Conservation (phyloP, 2,329 filamentous ascomycete species). For the Lachnum nothofagi region DNA sequence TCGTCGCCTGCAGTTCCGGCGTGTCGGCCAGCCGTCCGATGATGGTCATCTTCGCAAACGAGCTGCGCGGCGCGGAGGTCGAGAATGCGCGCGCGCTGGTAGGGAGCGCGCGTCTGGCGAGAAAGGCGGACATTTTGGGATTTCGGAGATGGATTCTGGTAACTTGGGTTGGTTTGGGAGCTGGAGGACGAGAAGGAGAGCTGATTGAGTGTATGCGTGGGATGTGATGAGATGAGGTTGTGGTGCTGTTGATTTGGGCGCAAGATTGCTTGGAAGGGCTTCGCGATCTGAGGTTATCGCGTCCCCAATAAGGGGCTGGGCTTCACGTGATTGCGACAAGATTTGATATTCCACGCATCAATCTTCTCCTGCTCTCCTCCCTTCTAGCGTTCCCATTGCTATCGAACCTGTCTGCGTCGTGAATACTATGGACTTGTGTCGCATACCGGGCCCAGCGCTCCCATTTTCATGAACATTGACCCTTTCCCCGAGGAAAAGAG, state of each 20-base stretch:
- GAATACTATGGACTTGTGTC: no score
- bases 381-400: no score
- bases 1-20: conserved; percentile 69
- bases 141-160: background rate
- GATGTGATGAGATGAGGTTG: background rate
- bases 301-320: background rate
- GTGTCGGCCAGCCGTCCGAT: conserved; percentile 77
- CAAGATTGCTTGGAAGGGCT: background rate
- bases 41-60: conserved; percentile 75
- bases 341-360: no score
- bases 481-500: no score
- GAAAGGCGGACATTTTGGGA: conserved; percentile 26
- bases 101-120: conserved; percentile 38
- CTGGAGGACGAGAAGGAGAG: background rate
- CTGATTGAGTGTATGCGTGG: background rate
- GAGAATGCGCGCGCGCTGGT: conserved; percentile 65
- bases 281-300: background rate
- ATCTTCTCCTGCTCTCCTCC: no score
- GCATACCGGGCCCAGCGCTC: no score
- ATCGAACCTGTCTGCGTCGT: no score
- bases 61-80: conserved; percentile 53
- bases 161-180: background rate
- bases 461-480: no score
- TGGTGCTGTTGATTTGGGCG: background rate
- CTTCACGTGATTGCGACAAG: no score